phyloP scores from a whole-genome alignment of 2,329 filamentous ascomycete species.

The Tetracladium maxilliforme region DNA sequence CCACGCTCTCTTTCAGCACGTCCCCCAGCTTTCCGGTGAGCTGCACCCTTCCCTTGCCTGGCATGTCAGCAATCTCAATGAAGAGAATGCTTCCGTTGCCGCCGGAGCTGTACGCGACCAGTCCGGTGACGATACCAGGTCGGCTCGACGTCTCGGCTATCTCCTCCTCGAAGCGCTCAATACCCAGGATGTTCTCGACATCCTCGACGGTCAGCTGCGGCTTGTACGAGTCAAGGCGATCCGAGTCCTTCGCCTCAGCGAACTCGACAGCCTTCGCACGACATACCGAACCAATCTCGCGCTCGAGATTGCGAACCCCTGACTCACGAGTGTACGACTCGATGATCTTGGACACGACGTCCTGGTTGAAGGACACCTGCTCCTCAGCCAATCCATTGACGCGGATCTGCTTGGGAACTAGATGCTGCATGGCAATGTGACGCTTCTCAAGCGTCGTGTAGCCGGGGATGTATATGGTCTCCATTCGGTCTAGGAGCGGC shows the following conservation, averaged over 20 bases:
- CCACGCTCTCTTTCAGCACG: constrained; percentile 91
- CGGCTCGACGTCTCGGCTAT: constrained; percentile 73
- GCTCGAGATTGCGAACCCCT: constrained; percentile 88
- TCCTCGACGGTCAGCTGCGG: constrained; percentile 63
- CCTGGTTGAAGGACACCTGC: constrained; percentile 63
- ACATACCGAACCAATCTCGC: constrained; percentile 88
- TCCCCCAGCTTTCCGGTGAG: constrained; percentile 93
- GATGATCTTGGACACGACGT: constrained; percentile 89
- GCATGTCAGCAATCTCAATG: constrained; percentile 97
- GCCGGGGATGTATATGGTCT: constrained; percentile 82
- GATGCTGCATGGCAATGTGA: constrained; percentile 80
- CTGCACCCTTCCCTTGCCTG: constrained; percentile 79
- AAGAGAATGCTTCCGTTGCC: constrained; percentile 94
- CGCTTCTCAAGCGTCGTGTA: constrained; percentile 97
- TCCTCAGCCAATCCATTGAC: constrained; percentile 71
- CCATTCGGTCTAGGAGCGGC: constrained; percentile 93
- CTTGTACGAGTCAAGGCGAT: constrained; percentile 54
- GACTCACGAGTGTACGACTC: constrained; percentile 93
- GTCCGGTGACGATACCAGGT: constrained; percentile 86
- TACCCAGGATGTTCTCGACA: constrained; percentile 79
- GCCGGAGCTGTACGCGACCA: constrained; percentile 87
- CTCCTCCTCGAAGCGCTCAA: constrained; percentile 89
- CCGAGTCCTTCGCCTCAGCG: constrained; percentile 73
- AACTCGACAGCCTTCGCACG: constrained; percentile 91
- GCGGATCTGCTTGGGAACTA: constrained; percentile 91